Evolutionary conservation across 768 basidiomycete species (phyloP).

Genomic region (Lactarius hengduanensis): DNA sequence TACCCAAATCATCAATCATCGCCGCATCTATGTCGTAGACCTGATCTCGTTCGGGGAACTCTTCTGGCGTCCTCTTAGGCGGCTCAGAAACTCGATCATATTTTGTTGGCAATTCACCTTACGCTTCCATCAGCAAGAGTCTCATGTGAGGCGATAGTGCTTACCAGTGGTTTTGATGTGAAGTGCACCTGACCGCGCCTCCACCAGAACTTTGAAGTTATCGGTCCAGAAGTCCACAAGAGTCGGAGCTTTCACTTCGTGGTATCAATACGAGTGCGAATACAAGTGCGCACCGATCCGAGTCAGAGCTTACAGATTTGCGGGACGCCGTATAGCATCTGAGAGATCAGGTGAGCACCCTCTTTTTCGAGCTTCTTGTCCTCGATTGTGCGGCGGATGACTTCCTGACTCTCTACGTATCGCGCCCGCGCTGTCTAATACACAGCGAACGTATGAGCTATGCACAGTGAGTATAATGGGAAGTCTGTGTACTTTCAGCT

Average conservation of each 20-base stretch:
- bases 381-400: constrained; percentile 49
- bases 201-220: constrained; percentile 67
- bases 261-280: constrained; percentile 12
- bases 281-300: not conserved
- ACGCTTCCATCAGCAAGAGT: not conserved
- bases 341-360: constrained; percentile 51
- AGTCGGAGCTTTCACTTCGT: constrained; percentile 61
- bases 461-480: not conserved
- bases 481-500: constrained; percentile 56
- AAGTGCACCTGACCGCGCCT: constrained; percentile 52
- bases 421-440: constrained; percentile 51
- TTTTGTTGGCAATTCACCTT: constrained; percentile 49
- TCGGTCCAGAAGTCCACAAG: constrained; percentile 73
- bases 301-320: constrained; percentile 49
- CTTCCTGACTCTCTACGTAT: constrained; percentile 63
- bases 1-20: constrained; percentile 12
- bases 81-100: constrained; percentile 42
- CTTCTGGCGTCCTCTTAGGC: not conserved
- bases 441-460: constrained; percentile 1
- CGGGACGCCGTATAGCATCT: constrained; percentile 67
- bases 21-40: constrained; percentile 1
- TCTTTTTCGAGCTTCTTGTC: constrained; percentile 58
- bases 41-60: constrained; percentile 1
- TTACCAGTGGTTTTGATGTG: constrained; percentile 42
- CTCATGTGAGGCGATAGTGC: not conserved